Evolutionary conservation across 306 rosid genomes (phyloP).

Genomic region (Boehmeria nivea): DNA sequence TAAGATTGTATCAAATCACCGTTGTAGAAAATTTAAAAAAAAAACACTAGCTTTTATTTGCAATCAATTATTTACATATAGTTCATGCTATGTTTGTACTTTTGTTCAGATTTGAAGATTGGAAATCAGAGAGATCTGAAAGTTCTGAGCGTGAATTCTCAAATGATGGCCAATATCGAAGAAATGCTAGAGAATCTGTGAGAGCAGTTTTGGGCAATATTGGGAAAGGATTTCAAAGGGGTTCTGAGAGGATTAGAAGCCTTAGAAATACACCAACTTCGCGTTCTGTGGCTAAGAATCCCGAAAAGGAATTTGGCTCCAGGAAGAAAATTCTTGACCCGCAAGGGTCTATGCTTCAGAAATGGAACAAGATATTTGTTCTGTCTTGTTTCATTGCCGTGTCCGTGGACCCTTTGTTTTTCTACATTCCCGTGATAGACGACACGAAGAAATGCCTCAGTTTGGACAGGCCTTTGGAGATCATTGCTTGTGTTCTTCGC

Average conservation of each 20-base stretch:
- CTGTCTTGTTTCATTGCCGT: conserved; percentile 66
- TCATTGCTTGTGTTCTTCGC: conserved; percentile 60
- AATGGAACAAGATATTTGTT: conserved; percentile 82
- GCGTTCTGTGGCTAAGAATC: conserved; percentile 22
- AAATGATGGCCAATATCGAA: conserved; percentile 16
- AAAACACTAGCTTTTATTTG: too few species aligned
- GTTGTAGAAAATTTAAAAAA: too few species aligned
- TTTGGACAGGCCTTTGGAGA: conserved; percentile 33
- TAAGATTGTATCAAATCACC: too few species aligned
- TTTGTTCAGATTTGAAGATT: conserved; percentile 48
- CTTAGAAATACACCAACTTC: conserved; percentile 6
- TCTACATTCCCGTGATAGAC: conserved; percentile 54
- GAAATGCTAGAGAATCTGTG: conserved; percentile 33
- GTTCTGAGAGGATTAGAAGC: conserved; percentile 23
- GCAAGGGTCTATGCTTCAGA: conserved; percentile 68
- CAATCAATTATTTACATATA: too few species aligned
- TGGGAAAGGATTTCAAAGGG: conserved; percentile 18
- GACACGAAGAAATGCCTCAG: conserved; percentile 27
- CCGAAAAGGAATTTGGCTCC: conserved; percentile 19
- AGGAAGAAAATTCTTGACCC: conserved; percentile 58
- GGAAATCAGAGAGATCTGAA: conserved; percentile 47
- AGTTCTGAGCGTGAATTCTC: conserved; percentile 30
- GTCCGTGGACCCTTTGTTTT: conserved; percentile 75
- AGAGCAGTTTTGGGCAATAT: conserved; percentile 18
- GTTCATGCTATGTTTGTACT: not conserved